Evolutionary conservation across 2,329 filamentous ascomycete species (phyloP).

Genomic region (Purpureocillium takamizusanense): DNA sequence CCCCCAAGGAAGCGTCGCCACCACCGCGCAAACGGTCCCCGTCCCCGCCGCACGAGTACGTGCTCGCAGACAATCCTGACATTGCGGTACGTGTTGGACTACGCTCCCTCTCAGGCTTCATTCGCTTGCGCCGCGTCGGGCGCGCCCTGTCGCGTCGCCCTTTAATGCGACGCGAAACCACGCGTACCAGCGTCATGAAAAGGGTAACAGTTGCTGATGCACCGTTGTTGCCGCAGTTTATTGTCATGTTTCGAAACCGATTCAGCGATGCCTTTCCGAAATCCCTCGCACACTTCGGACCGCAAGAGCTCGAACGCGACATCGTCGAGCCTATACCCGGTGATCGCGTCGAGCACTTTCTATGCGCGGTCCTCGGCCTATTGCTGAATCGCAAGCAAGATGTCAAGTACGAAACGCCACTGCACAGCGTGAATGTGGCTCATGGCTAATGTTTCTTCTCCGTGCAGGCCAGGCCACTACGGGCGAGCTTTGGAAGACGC

Average conservation of each 20-base stretch:
- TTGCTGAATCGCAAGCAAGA: constrained; percentile 97
- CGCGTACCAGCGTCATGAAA: constrained; percentile 33
- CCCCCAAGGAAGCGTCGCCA: constrained; percentile 51
- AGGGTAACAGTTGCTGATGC: too few relatives aligned
- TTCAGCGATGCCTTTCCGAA: constrained; percentile 86
- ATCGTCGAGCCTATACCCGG: constrained; percentile 70
- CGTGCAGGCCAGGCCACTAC: constrained; percentile 75
- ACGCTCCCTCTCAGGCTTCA: neutral
- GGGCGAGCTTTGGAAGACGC: constrained; percentile 90
- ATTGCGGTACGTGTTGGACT: constrained; percentile 66
- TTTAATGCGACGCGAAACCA: constrained; percentile 39
- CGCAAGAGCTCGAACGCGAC: constrained; percentile 88
- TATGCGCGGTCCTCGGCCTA: constrained; percentile 82
- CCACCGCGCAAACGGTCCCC: constrained; percentile 70
- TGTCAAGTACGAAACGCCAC: constrained; percentile 61
- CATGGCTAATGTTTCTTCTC: constrained; percentile 11
- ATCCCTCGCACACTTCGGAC: constrained; percentile 80
- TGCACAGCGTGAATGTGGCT: neutral
- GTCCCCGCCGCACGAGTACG: constrained; percentile 84
- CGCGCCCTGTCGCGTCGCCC: constrained; percentile 24
- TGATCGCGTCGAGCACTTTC: constrained; percentile 75
- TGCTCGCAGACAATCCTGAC: constrained; percentile 81
- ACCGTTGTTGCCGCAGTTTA: constrained; percentile 53
- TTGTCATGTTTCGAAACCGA: constrained; percentile 94
- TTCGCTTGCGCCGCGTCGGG: constrained; percentile 3